Percentiles rank a stretch among this genome's conserved stretches.
Conservation (phyloP, 2,329 filamentous ascomycete genomes). For the Penicillium verrucosum region DNA sequence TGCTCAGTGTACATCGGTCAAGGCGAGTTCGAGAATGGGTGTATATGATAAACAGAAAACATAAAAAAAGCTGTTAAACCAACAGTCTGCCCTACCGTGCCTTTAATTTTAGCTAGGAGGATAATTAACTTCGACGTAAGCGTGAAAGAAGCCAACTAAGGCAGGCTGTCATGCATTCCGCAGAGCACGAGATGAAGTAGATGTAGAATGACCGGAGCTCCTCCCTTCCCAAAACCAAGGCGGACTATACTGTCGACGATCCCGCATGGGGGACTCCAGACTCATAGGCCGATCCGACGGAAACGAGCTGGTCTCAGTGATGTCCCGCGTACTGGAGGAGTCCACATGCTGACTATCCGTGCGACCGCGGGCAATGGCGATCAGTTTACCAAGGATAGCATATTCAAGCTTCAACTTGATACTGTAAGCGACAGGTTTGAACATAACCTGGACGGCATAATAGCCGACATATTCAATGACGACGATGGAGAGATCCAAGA, state of each 20-base stretch:
- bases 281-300: slow-evolving; percentile 4
- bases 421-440: slow-evolving; percentile 40
- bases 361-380: slow-evolving; percentile 24
- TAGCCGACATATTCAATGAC: slow-evolving; percentile 40
- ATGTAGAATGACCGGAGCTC: not conserved
- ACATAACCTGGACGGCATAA: slow-evolving; percentile 39
- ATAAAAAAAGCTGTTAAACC: too few relatives aligned
- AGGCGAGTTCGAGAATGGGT: too few relatives aligned
- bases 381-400: slow-evolving; percentile 50
- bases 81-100: too few relatives aligned
- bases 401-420: slow-evolving; percentile 54
- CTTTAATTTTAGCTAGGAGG: too few relatives aligned
- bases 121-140: too few relatives aligned
- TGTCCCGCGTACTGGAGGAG: slow-evolving; percentile 14
- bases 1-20: too few relatives aligned
- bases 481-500: slow-evolving; percentile 45
- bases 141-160: not conserved
- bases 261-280: not conserved
- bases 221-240: slow-evolving; percentile 12
- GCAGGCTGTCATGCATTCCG: not conserved
- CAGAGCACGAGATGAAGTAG: not conserved
- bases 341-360: slow-evolving; percentile 9
- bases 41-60: too few relatives aligned
- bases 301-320: slow-evolving; percentile 11
- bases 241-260: slow-evolving; percentile 7